These are phyloP conservation scores for Stephania yunnanensis DNA, from an alignment of 164 flowering plant species.

Conservation along the genomic window DNA sequence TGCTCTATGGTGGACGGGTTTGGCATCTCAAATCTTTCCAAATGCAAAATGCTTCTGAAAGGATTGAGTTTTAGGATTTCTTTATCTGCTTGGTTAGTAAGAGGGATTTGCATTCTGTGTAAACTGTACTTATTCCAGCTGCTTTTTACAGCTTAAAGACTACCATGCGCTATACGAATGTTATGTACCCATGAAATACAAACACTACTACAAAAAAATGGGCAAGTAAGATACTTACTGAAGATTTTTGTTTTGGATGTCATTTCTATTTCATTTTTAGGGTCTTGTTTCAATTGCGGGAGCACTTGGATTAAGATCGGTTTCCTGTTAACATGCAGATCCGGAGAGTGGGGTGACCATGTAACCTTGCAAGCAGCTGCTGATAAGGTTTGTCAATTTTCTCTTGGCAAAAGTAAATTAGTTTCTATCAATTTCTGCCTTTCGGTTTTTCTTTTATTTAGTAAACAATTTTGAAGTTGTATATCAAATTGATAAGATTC, in stretches of 20 bases:
- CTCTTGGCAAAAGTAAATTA: neutral
- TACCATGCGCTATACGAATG: constrained; percentile 28
- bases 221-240: constrained; percentile 23
- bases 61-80: neutral
- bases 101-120: neutral
- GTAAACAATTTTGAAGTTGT: neutral
- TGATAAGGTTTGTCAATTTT: constrained; percentile 50
- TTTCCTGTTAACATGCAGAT: constrained; percentile 35
- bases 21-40: neutral
- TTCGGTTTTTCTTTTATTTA: neutral
- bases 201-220: constrained; percentile 33
- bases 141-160: constrained; percentile 65
- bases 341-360: constrained; percentile 97
- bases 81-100: neutral
- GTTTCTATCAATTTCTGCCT: neutral
- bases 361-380: constrained; percentile 91
- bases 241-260: neutral
- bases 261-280: neutral
- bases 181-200: constrained; percentile 83
- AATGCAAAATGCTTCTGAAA: neutral
- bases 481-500: neutral
- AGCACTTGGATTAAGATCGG: constrained; percentile 9
- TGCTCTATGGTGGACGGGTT: neutral
- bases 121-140: neutral
- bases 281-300: constrained; percentile 9